These are phyloP conservation scores for Anacardium occidentale DNA, from an alignment of 345 rosid species.

Conservation along the genomic window DNA sequence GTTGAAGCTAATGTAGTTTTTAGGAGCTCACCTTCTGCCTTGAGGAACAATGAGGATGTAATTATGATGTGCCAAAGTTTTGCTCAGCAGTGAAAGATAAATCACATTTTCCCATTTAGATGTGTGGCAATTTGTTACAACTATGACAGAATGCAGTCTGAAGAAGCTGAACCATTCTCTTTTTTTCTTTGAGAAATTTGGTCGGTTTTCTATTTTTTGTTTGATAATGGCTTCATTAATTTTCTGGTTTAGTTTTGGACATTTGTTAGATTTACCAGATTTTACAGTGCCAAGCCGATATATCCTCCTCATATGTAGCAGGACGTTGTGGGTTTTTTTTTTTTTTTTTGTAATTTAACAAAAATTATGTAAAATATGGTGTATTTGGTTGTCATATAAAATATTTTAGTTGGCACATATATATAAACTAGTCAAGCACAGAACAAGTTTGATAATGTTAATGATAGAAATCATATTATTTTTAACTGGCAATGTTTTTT, in stretches of 20 bases:
- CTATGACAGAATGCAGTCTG: not conserved
- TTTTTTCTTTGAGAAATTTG: not conserved
- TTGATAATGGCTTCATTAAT: not conserved
- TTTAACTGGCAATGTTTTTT: too few relatives aligned
- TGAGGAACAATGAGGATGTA: slow-evolving; percentile 22
- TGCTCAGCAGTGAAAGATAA: slow-evolving; percentile 11
- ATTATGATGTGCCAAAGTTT: slow-evolving; percentile 10
- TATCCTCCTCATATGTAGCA: not conserved
- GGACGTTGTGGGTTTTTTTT: too few relatives aligned
- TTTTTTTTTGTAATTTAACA: too few relatives aligned
- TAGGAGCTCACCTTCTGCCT: slow-evolving; percentile 36
- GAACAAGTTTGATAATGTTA: too few relatives aligned
- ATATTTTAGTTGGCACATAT: too few relatives aligned
- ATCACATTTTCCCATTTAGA: slow-evolving; percentile 11
- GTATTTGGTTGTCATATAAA: too few relatives aligned
- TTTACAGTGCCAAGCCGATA: not conserved
- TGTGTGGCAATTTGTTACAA: not conserved
- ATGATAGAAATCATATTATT: too few relatives aligned
- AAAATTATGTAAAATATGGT: too few relatives aligned
- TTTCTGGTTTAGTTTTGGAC: not conserved
- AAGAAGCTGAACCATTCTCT: not conserved
- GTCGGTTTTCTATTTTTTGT: not conserved
- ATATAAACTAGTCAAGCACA: too few relatives aligned
- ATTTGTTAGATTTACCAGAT: too few relatives aligned
- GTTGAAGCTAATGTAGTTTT: slow-evolving; percentile 36